Evolutionary conservation across 2,329 filamentous ascomycete genomes (phyloP), one percentile per base, ranked within the genome.

Genomic region (Bisporella sp.): DNA sequence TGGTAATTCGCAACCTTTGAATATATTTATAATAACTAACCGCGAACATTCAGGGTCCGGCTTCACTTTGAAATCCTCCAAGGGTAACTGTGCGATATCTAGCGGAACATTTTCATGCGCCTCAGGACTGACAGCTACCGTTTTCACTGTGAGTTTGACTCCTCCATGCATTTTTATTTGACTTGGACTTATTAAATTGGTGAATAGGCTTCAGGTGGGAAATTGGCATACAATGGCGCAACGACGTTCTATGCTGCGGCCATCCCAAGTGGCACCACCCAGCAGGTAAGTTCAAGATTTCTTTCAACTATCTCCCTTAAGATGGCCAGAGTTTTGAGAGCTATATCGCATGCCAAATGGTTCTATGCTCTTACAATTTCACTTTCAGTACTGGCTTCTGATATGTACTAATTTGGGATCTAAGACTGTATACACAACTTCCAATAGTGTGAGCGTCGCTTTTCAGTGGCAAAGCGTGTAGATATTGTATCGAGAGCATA

Each of bases 41-140:
- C 41, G 46, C 42, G n/a, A 21, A 7, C n/a, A 3, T 41, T 7
- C 42, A 68, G 59, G 57, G 1, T 56, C 52, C 35, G 58, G 61
- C 2, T 62, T 66, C 47, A 82, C 77, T 0, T 66, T 85, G 9
- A 71, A 67, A 45, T 79, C 77, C 9, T 78, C 74, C 44, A 83
- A 81, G 61, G 81, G 81, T 5, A 66, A 64, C 11, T 87, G 84
- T 57, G 76, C 73, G 1, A 71, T 86, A 43, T 68, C 74, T 4
- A 66, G 69, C 3, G 74, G 73, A n/a, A 68, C 68, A 5, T 71
- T 86, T 41, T 73, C 69, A 11, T 87, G 83, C 62, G 77, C 71
- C 4, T 69, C 70, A 3, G 65, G 69, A n/a, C 71, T 76, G 5
- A 67, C 63, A 6, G 63, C 68, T 9, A 66, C 68, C 5, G 59